These are phyloP conservation scores for Lentinula boryana DNA, from an alignment of 768 basidiomycete species.

Conservation along the genomic window DNA sequence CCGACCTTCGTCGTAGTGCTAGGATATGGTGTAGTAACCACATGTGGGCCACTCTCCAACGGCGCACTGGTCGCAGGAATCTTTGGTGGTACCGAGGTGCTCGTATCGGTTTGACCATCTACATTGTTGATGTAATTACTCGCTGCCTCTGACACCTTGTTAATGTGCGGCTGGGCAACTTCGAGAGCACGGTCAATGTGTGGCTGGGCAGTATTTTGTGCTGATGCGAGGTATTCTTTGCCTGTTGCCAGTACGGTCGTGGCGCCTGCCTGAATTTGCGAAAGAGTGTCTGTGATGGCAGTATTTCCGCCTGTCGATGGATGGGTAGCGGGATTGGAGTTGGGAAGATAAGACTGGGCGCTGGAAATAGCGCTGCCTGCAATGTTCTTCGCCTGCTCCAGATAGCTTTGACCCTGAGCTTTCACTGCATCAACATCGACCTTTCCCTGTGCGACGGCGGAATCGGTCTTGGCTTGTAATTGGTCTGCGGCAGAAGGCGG, in stretches of 20 bases:
- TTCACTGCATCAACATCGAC: slow-evolving; percentile 41
- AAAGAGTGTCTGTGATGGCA: slow-evolving; percentile 15
- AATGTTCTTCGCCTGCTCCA: slow-evolving; percentile 49
- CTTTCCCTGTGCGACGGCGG: slow-evolving; percentile 54
- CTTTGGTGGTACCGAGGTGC: slow-evolving; percentile 10
- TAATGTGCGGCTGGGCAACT: slow-evolving; percentile 18
- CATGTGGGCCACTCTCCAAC: slow-evolving; percentile 32
- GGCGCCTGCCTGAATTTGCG: slow-evolving; percentile 28
- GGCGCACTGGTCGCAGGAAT: slow-evolving; percentile 33
- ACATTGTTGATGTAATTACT: slow-evolving; percentile 2
- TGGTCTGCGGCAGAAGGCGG: slow-evolving; percentile 27
- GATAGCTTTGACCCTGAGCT: slow-evolving; percentile 38
- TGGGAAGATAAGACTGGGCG: slow-evolving; percentile 28
- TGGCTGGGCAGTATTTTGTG: slow-evolving; percentile 26
- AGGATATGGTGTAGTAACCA: slow-evolving; percentile 24
- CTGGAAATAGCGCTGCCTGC: slow-evolving; percentile 37
- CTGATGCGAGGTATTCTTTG: slow-evolving; percentile 22
- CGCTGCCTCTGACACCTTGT: slow-evolving; percentile 10
- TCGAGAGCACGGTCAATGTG: slow-evolving; percentile 23
- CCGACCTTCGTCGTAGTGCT: slow-evolving; percentile 2
- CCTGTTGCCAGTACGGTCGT: slow-evolving; percentile 21
- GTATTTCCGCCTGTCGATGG: slow-evolving; percentile 4
- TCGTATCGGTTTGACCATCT: slow-evolving; percentile 6
- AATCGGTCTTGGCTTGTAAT: slow-evolving; percentile 36
- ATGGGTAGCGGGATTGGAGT: background rate